Conservation (phyloP, 768 basidiomycete genomes). For the Lactarius sanguifluus region DNA sequence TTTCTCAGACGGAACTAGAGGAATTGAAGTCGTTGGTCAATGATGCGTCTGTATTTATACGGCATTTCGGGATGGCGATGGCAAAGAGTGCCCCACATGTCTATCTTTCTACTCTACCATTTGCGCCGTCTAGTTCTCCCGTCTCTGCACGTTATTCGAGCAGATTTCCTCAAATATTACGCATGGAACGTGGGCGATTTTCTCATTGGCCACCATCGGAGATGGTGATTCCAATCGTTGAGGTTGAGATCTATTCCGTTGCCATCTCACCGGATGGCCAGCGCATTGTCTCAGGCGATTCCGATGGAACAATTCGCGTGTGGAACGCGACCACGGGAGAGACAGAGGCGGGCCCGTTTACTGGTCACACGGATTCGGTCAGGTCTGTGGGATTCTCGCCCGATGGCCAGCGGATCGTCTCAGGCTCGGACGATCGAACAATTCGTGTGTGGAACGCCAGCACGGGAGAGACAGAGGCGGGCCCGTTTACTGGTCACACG, state of each 20-base stretch:
- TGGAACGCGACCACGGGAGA: slow-evolving; percentile 6
- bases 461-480: background rate
- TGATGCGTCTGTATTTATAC: slow-evolving; percentile 1
- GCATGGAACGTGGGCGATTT: too few relatives aligned
- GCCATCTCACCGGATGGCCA: slow-evolving; percentile 22
- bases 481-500: background rate
- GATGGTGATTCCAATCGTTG: background rate
- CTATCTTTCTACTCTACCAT: background rate
- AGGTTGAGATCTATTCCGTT: background rate
- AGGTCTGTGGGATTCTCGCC: background rate
- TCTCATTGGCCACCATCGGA: background rate
- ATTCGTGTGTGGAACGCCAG: slow-evolving; percentile 7
- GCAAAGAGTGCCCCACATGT: too few relatives aligned
- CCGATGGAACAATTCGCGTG: background rate
- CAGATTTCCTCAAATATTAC: background rate
- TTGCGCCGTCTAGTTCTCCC: background rate
- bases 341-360: slow-evolving; percentile 1
- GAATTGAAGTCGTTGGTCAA: background rate
- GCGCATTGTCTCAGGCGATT: slow-evolving; percentile 13
- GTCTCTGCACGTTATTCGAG: background rate
- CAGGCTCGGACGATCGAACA: slow-evolving; percentile 1
- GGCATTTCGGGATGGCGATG: background rate
- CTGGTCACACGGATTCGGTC: too few relatives aligned
- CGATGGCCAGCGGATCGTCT: slow-evolving; percentile 30
- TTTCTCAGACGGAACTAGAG: background rate